These are phyloP conservation scores for Fusarium heterosporum DNA, from an alignment of 2,329 filamentous ascomycete species.

Conservation along the genomic window DNA sequence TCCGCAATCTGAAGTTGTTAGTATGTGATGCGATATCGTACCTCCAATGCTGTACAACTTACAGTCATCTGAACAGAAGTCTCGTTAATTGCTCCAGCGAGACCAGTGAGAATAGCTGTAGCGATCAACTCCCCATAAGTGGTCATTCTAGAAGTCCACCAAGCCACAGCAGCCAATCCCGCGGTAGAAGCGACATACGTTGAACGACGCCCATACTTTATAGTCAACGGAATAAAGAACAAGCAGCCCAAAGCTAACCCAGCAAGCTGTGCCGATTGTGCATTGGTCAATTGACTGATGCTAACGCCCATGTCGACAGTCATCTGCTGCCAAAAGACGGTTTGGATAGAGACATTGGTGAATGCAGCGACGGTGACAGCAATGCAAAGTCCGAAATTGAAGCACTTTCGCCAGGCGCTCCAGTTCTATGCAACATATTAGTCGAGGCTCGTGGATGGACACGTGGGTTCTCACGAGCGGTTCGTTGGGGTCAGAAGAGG, in stretches of 20 bases:
- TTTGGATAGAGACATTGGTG: conserved; percentile 44
- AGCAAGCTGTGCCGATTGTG: conserved; percentile 47
- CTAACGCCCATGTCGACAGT: conserved; percentile 47
- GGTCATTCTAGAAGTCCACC: conserved; percentile 43
- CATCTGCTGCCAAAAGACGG: conserved; percentile 52
- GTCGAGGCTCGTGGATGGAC: neutral
- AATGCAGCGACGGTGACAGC: conserved; percentile 48
- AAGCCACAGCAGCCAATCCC: conserved; percentile 41
- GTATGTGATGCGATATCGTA: accelerated
- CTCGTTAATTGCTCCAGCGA: conserved; percentile 56
- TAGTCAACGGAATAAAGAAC: conserved; percentile 51
- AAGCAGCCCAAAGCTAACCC: conserved; percentile 52
- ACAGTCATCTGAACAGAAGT: conserved; percentile 55
- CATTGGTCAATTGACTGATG: conserved; percentile 43
- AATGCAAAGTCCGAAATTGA: conserved; percentile 47
- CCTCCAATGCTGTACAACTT: accelerated
- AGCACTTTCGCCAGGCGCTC: conserved; percentile 46
- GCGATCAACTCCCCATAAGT: conserved; percentile 42
- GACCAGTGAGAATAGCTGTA: conserved; percentile 47
- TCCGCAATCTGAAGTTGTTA: conserved; percentile 45
- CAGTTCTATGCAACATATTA: conserved; percentile 44
- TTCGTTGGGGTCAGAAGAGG: conserved; percentile 49
- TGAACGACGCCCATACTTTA: conserved; percentile 52
- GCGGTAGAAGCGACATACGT: conserved; percentile 47
- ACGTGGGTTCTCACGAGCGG: conserved; percentile 44